These are phyloP conservation scores for Craterostigma plantagineum DNA, from an alignment of 257 asterid genomes.

Conservation along the genomic window DNA sequence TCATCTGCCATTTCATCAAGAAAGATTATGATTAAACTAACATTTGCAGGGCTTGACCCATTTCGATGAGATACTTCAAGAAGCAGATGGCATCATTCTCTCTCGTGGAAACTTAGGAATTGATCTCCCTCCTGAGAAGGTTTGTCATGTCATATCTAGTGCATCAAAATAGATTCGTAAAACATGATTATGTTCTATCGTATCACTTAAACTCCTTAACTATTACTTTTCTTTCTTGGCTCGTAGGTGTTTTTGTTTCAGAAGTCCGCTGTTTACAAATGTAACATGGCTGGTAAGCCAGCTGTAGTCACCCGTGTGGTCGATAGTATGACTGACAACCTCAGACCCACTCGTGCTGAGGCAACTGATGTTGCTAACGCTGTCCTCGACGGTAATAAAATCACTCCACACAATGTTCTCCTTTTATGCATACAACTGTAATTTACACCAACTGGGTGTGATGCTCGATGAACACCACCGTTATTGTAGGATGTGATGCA, in stretches of 20 bases:
- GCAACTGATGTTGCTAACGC: slow-evolving; percentile 6
- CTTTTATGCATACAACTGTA: not conserved
- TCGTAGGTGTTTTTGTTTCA: slow-evolving; percentile 4
- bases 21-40: not conserved
- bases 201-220: too few species aligned
- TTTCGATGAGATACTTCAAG: slow-evolving; percentile 5
- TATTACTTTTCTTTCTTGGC: not conserved
- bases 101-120: slow-evolving; percentile 7
- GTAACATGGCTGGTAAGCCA: slow-evolving; percentile 6
- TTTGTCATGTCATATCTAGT: not conserved
- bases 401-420: not conserved
- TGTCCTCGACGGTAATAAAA: slow-evolving; percentile 1
- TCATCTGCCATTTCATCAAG: not conserved
- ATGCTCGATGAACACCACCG: not conserved
- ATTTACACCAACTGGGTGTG: not conserved
- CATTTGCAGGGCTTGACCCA: slow-evolving; percentile 3
- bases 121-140: slow-evolving; percentile 7
- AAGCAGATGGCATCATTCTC: slow-evolving; percentile 6
- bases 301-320: slow-evolving; percentile 3
- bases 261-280: slow-evolving; percentile 6
- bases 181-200: too few species aligned
- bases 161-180: too few species aligned
- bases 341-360: slow-evolving; percentile 2
- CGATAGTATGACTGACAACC: slow-evolving; percentile 5
- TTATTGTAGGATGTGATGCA: slow-evolving; percentile 4